Percentiles rank a stretch among this genome's conserved stretches.
phyloP scores from a whole-genome alignment of 371 early-diverging fungal genomes.

The Mucor racemosus region DNA sequence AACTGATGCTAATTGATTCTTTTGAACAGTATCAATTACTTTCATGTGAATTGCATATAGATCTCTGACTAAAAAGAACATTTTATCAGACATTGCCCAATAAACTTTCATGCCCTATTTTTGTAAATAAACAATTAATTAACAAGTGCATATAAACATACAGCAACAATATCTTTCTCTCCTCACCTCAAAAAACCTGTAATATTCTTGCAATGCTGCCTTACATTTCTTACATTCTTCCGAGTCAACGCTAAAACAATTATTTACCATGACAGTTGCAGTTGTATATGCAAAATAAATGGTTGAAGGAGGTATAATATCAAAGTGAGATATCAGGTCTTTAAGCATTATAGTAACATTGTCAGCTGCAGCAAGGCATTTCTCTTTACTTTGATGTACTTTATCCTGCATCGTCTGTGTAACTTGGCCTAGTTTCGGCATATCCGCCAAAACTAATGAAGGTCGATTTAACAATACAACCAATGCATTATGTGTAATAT shows the following conservation, averaged over 20 bases:
- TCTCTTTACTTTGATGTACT: conserved; percentile 42
- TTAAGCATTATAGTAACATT: conserved; percentile 51
- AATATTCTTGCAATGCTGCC: conserved; percentile 43
- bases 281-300: conserved; percentile 56
- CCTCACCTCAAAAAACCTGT: conserved; percentile 46
- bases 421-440: conserved; percentile 31
- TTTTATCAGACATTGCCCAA: conserved; percentile 65
- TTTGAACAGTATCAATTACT: conserved; percentile 2
- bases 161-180: background rate
- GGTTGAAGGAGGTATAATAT: conserved; percentile 47
- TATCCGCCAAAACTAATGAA: conserved; percentile 31
- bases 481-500: conserved; percentile 49
- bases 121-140: conserved; percentile 13
- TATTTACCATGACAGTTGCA: conserved; percentile 59
- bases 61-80: conserved; percentile 58
- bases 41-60: conserved; percentile 54
- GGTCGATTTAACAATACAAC: conserved; percentile 55
- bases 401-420: conserved; percentile 39
- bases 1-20: background rate
- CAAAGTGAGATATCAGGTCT: conserved; percentile 31
- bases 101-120: conserved; percentile 46
- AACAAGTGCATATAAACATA: background rate
- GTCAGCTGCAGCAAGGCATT: conserved; percentile 52
- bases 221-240: conserved; percentile 47
- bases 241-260: conserved; percentile 46